Conservation (phyloP, 495 filamentous ascomycete species). For the Xylaria intraflava region DNA sequence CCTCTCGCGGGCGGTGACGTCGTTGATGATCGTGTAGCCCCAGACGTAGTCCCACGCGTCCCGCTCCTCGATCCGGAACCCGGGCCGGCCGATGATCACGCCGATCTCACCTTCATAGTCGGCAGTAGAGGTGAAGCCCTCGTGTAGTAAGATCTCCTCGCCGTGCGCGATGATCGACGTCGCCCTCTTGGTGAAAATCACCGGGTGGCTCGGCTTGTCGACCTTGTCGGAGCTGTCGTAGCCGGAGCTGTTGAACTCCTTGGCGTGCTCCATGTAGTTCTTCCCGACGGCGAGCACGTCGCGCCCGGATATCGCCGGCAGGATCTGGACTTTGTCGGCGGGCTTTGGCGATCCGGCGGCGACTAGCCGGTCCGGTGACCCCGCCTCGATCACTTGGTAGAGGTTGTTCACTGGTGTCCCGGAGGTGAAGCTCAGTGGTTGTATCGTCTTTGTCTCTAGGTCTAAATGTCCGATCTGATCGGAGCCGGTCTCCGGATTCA, state of each 20-base stretch:
- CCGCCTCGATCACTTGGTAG: conserved; percentile 45
- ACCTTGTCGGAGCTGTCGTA: conserved; percentile 46
- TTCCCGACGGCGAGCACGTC: conserved; percentile 51
- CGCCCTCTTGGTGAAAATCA: conserved; percentile 46
- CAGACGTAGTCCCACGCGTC: conserved; percentile 48
- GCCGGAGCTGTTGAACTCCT: conserved; percentile 36
- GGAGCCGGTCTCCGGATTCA: conserved; percentile 17
- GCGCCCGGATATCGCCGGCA: conserved; percentile 44
- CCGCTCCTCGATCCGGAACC: conserved; percentile 37
- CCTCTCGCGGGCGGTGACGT: conserved; percentile 49
- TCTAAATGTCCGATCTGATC: conserved; percentile 45
- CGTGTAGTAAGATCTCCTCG: conserved; percentile 38
- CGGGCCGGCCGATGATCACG: conserved; percentile 48
- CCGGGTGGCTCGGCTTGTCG: conserved; percentile 34
- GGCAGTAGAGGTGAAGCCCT: conserved; percentile 41
- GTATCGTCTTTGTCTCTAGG: conserved; percentile 31
- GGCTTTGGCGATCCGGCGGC: conserved; percentile 29
- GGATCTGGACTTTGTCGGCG: conserved; percentile 33
- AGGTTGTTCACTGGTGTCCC: conserved; percentile 42
- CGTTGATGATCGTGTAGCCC: conserved; percentile 54
- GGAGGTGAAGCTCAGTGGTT: conserved; percentile 42
- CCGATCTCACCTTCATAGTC: conserved; percentile 56
- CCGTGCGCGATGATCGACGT: conserved; percentile 44
- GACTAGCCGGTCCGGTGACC: conserved; percentile 25
- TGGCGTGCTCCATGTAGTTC: conserved; percentile 47